Base-by-base conservation (phyloP, 768 basidiomycete species). In the Xanthoconium purpureum region DNA sequence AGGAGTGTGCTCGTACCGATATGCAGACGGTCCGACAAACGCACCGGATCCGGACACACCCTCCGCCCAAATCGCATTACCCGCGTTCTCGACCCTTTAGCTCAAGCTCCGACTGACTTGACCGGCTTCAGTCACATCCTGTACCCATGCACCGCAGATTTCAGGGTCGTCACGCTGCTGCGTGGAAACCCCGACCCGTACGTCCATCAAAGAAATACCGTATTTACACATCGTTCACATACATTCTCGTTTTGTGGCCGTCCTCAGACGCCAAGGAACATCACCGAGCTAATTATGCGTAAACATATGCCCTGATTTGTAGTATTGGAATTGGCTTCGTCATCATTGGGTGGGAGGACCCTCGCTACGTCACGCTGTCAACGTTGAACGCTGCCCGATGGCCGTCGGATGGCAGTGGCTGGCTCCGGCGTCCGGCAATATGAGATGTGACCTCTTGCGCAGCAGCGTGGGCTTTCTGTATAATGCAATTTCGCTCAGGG, bases 61-160 rank as follows among this genome's bases (percentile, higher is more conserved):
- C 68, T 71, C 66, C 66, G 66, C 68, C 68, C 68, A 66, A 20
- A 36, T 61, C 68, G 68, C 62, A 62, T 60, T 17, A 24, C 36
- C 17, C 52, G 14, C 53, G 42, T 63, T 68, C 55, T 64, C 50
- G 58, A 56, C 61, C 54, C 12, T 51, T 46, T 58, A 47, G 37
- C 63, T 57, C 52, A 62, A 57, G 60, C 57, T 69, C 65, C 65
- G 60, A 66, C 47, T 42, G 43, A 47, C 45, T 37, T 33, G 38
- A 50, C 61, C 44, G 28, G 33, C 45, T 29, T 52, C 35, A 32
- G 52, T 45, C 57, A 56, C 24, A 24, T 57, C 40, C 43, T 54
- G 56, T 63, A 33, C 28, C 29, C 51, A 8, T 56, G 40, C 50
- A 42, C 50, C 54, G 43, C 47, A 55, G 38, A 56, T 52, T 24